A percentile compares a stretch with the other conserved stretches of the same genome.
phyloP scores from a whole-genome alignment of 768 basidiomycete species.

The Myochromella boudieri region DNA sequence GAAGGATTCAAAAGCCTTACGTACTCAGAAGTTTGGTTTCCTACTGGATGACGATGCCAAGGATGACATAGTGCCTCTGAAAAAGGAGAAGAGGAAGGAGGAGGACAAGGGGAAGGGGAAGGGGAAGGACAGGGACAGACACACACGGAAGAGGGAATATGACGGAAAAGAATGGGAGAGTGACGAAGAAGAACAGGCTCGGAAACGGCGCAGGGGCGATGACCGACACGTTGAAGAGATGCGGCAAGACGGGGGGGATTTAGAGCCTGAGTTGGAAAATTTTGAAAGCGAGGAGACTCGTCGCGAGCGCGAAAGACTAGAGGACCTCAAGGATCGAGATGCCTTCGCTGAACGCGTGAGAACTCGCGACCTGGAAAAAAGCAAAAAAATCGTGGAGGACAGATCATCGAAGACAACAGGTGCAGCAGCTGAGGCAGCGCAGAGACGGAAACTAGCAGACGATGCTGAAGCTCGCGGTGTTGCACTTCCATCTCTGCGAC shows the following conservation, averaged over 20 bases:
- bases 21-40: constrained; percentile 74
- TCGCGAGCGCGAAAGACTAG: constrained; percentile 69
- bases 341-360: constrained; percentile 89
- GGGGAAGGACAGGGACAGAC: constrained; percentile 65
- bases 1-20: constrained; percentile 68
- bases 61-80: constrained; percentile 39
- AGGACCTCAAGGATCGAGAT: constrained; percentile 86
- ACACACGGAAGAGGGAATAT: constrained; percentile 77
- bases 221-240: constrained; percentile 48
- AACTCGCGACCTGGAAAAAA: constrained; percentile 78
- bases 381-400: constrained; percentile 91
- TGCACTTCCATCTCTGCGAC: constrained; percentile 72
- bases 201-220: constrained; percentile 57
- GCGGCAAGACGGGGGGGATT: constrained; percentile 30
- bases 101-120: constrained; percentile 46
- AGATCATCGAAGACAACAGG: constrained; percentile 76
- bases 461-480: constrained; percentile 56
- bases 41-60: constrained; percentile 77
- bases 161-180: constrained; percentile 88
- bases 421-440: constrained; percentile 80
- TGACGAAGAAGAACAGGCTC: constrained; percentile 78
- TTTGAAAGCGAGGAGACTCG: constrained; percentile 73
- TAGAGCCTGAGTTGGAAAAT: constrained; percentile 41
- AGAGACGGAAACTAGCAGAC: constrained; percentile 80
- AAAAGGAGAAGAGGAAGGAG: constrained; percentile 41